Evolutionary conservation across 164 flowering plant species (phyloP).

Genomic region (Tinospora cordifolia): DNA sequence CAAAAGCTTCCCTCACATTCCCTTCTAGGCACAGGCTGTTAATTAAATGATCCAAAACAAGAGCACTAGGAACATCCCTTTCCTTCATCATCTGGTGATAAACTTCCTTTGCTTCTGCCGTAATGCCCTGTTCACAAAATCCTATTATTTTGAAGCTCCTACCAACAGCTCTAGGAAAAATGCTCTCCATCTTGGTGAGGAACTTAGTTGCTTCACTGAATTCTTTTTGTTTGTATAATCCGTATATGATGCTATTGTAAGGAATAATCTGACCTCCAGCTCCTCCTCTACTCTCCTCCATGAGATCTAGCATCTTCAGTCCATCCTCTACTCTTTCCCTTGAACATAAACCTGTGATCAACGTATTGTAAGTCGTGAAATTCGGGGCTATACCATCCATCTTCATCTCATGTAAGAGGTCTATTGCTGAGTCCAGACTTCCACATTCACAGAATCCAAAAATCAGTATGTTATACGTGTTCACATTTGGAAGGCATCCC

Average conservation of each 20-base stretch:
- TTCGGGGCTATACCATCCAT: slow-evolving; percentile 47
- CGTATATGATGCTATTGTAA: slow-evolving; percentile 68
- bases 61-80: slow-evolving; percentile 51
- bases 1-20: slow-evolving; percentile 43
- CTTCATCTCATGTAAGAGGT: slow-evolving; percentile 64
- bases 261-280: slow-evolving; percentile 41
- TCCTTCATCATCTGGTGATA: slow-evolving; percentile 48
- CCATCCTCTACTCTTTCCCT: slow-evolving; percentile 54
- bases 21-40: slow-evolving; percentile 36
- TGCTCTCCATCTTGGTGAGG: slow-evolving; percentile 39
- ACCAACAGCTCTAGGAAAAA: slow-evolving; percentile 57
- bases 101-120: slow-evolving; percentile 43
- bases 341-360: slow-evolving; percentile 56
- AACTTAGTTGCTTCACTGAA: slow-evolving; percentile 46
- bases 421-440: slow-evolving; percentile 53
- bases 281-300: slow-evolving; percentile 50
- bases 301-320: slow-evolving; percentile 46
- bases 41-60: slow-evolving; percentile 47
- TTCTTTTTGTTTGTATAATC: slow-evolving; percentile 52
- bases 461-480: slow-evolving; percentile 58
- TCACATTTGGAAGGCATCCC: slow-evolving; percentile 69
- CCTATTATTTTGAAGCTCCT: slow-evolving; percentile 42
- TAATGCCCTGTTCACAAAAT: slow-evolving; percentile 39
- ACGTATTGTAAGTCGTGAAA: slow-evolving; percentile 45
- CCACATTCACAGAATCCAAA: slow-evolving; percentile 52